Conservation (phyloP, 2,329 filamentous ascomycete species). For the Botryotinia calthae region DNA sequence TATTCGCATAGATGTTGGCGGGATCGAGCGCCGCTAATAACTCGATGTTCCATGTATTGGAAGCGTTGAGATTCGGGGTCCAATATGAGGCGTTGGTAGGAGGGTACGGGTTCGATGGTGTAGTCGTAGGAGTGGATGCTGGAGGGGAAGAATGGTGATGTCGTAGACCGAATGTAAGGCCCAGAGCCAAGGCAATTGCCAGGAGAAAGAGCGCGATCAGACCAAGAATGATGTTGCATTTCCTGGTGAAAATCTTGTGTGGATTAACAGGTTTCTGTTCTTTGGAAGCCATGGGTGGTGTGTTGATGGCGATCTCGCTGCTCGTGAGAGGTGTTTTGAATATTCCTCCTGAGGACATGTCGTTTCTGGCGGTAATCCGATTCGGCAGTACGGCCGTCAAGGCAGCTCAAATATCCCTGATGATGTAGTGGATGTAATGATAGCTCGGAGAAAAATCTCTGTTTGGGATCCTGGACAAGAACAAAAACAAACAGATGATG, state of each 20-base stretch:
- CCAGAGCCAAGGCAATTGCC: slow-evolving; percentile 15
- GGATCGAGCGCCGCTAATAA: slow-evolving; percentile 15
- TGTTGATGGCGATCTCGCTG: not conserved
- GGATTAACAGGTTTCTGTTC: not conserved
- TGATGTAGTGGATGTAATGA: not conserved
- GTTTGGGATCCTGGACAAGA: not conserved
- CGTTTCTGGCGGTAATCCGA: not conserved
- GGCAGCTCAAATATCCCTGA: not conserved
- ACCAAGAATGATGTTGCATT: slow-evolving; percentile 21
- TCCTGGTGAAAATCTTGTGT: slow-evolving; percentile 21
- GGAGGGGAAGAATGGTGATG: not conserved
- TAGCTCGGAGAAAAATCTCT: not conserved
- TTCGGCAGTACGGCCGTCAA: not conserved
- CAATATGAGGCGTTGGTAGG: slow-evolving; percentile 18
- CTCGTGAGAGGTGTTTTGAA: slow-evolving; percentile 19
- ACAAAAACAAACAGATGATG: not conserved
- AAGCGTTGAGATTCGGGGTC: slow-evolving; percentile 13
- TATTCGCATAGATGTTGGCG: slow-evolving; percentile 30
- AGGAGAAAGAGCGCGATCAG: slow-evolving; percentile 17
- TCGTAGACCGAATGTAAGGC: slow-evolving; percentile 12
- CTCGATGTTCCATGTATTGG: slow-evolving; percentile 23
- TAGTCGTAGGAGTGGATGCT: not conserved
- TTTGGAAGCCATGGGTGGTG: not conserved
- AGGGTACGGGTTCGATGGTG: not conserved
- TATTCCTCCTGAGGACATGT: slow-evolving; percentile 19